These are phyloP conservation scores for Petasospora fabianii DNA, from an alignment of 1,139 yeast species.

Conservation along the genomic window DNA sequence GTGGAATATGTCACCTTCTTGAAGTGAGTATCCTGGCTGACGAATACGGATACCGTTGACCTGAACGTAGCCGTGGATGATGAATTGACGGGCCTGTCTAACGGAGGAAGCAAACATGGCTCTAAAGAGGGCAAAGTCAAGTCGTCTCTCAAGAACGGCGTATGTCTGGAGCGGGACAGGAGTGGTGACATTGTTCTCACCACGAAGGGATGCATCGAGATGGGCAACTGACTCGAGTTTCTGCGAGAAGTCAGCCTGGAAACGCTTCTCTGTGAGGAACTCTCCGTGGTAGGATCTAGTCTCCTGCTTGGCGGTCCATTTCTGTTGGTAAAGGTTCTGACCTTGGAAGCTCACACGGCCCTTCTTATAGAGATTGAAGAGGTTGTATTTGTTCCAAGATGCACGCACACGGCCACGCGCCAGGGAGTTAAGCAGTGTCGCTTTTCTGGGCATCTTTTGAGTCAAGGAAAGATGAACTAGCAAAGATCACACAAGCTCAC, in stretches of 20 bases:
- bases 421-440: conserved; percentile 53
- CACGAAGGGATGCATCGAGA: conserved; percentile 70
- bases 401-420: conserved; percentile 78
- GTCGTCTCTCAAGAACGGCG: conserved; percentile 82
- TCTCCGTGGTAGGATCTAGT: conserved; percentile 97
- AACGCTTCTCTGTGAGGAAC: conserved; percentile 78
- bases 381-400: conserved; percentile 87
- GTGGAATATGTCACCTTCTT: conserved; percentile 82
- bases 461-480: neutral
- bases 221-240: conserved; percentile 82
- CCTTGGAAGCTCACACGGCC: conserved; percentile 49
- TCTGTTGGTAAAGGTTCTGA: conserved; percentile 78
- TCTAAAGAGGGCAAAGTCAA: conserved; percentile 87
- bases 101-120: conserved; percentile 91
- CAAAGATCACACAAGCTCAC: too few species aligned
- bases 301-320: conserved; percentile 88
- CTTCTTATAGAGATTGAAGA: conserved; percentile 81
- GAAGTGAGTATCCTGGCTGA: conserved; percentile 76
- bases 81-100: conserved; percentile 90
- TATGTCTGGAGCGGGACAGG: conserved; percentile 88
- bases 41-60: conserved; percentile 79
- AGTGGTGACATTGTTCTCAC: conserved; percentile 50
- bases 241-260: conserved; percentile 69
- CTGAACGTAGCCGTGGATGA: conserved; percentile 74
- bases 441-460: conserved; percentile 64